Conservation (phyloP, 140 eudicot genomes). For the Cichorium intybus region DNA sequence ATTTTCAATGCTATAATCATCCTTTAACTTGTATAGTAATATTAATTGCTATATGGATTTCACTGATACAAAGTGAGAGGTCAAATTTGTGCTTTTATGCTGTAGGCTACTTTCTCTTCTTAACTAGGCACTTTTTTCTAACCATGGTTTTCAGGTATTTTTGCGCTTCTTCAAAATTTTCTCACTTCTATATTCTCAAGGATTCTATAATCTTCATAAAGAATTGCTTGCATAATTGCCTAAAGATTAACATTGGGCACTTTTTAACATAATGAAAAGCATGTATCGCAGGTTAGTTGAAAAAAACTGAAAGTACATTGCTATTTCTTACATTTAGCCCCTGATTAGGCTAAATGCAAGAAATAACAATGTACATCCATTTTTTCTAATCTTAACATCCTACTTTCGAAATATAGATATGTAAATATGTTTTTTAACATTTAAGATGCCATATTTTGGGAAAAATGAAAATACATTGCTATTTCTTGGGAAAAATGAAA, state of each 20-base stretch:
- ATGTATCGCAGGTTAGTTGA: conserved; percentile 52
- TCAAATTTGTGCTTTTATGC: background rate
- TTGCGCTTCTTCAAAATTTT: background rate
- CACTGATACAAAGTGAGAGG: background rate
- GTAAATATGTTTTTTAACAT: too few relatives aligned
- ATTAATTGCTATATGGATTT: background rate
- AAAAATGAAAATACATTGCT: too few relatives aligned
- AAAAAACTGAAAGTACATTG: too few relatives aligned
- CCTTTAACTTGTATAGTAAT: background rate
- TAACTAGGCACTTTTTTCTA: background rate
- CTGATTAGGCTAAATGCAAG: too few relatives aligned
- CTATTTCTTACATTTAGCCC: too few relatives aligned
- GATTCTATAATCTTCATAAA: conserved; percentile 3
- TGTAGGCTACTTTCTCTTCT: background rate
- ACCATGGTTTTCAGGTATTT: conserved; percentile 23
- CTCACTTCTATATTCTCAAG: conserved; percentile 19
- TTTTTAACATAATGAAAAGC: conserved; percentile 36
- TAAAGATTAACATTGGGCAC: conserved; percentile 22
- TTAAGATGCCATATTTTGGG: too few relatives aligned
- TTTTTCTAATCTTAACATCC: too few relatives aligned
- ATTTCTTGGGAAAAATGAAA: too few relatives aligned
- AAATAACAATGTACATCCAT: too few relatives aligned
- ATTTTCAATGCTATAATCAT: background rate
- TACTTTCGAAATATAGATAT: too few relatives aligned
- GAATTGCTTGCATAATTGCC: conserved; percentile 10